Percentiles rank a stretch among this genome's conserved stretches.
Conservation (phyloP, 192 early-diverging fungal species). For the Podila minutissima region DNA sequence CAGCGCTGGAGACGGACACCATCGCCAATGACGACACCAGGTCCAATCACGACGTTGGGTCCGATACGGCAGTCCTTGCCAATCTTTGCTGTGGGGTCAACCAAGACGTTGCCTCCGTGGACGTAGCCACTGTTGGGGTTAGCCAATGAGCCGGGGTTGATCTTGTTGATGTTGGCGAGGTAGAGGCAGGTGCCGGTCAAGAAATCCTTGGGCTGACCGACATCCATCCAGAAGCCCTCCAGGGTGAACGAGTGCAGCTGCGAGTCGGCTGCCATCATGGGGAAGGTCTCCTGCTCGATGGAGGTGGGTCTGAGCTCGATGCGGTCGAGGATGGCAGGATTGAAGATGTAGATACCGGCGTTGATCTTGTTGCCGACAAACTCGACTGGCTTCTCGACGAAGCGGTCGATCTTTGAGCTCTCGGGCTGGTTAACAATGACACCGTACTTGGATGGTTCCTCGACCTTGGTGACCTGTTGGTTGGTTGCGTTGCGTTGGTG, state of each 20-base stretch:
- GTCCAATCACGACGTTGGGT: conserved; percentile 97
- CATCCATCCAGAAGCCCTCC: conserved; percentile 99
- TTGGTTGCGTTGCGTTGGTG: too few species aligned
- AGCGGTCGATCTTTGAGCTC: conserved; percentile 84
- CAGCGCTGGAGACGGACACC: conserved; percentile 92
- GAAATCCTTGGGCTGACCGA: conserved; percentile 99
- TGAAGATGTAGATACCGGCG: conserved; percentile 99
- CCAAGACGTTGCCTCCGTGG: conserved; percentile 89
- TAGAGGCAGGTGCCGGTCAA: conserved; percentile 95
- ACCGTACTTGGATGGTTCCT: conserved; percentile 99
- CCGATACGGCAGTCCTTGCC: conserved; percentile 98
- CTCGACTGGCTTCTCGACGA: conserved; percentile 97
- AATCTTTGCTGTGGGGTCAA: conserved; percentile 91
- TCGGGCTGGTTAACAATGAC: conserved; percentile 90
- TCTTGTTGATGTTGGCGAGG: conserved; percentile 83
- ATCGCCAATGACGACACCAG: conserved; percentile 89
- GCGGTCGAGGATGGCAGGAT: conserved; percentile 87
- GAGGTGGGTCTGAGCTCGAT: conserved; percentile 96
- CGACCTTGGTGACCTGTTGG: conserved; percentile 87
- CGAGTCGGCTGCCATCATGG: conserved; percentile 84
- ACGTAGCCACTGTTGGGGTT: conserved; percentile 75
- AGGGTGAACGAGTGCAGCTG: conserved; percentile 95
- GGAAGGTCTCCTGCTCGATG: conserved; percentile 99
- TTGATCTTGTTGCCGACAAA: conserved; percentile 99
- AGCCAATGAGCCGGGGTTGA: conserved; percentile 75